These are phyloP conservation scores for Copromyces sp. DNA, from an alignment of 495 filamentous ascomycete genomes.

Conservation along the genomic window DNA sequence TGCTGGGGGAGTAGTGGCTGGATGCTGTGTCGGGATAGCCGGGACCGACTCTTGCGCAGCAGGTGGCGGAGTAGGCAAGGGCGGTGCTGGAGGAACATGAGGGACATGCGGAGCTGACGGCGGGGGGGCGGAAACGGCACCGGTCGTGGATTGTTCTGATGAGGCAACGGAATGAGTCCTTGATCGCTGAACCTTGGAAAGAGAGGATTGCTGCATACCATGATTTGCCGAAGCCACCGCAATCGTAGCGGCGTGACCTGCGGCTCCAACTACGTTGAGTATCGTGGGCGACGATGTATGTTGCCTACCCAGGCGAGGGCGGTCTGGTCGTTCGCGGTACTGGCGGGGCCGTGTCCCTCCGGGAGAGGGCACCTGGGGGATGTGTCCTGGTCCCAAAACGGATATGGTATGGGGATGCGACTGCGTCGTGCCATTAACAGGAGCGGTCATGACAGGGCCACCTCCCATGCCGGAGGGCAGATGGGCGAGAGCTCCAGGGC, in stretches of 20 bases:
- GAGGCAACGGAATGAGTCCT: conserved; percentile 44
- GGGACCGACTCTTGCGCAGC: conserved; percentile 24
- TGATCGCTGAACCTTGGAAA: conserved; percentile 28
- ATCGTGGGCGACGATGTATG: conserved; percentile 76
- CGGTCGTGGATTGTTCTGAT: conserved; percentile 31
- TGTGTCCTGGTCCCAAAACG: conserved; percentile 65
- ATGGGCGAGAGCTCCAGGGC: conserved; percentile 60
- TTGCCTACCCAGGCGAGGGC: conserved; percentile 56
- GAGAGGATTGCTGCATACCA: conserved; percentile 20
- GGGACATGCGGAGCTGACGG: not conserved
- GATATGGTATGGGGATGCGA: conserved; percentile 50
- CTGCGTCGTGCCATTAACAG: conserved; percentile 23
- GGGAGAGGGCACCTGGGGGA: conserved; percentile 78
- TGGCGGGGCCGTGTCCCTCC: conserved; percentile 45
- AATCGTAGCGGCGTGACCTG: conserved; percentile 12
- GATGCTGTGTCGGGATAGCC: not conserved
- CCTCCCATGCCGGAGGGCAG: conserved; percentile 25
- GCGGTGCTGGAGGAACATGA: conserved; percentile 31
- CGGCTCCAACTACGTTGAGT: conserved; percentile 26
- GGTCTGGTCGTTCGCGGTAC: conserved; percentile 31
- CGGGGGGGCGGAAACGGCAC: conserved; percentile 15
- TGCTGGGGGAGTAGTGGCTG: conserved; percentile 41
- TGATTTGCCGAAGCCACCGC: conserved; percentile 13
- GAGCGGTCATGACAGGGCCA: conserved; percentile 14
- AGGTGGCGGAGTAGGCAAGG: conserved; percentile 46